These are phyloP conservation scores for Singerocomus inundabilis DNA, from an alignment of 1,284 basidiomycete species.

Conservation along the genomic window DNA sequence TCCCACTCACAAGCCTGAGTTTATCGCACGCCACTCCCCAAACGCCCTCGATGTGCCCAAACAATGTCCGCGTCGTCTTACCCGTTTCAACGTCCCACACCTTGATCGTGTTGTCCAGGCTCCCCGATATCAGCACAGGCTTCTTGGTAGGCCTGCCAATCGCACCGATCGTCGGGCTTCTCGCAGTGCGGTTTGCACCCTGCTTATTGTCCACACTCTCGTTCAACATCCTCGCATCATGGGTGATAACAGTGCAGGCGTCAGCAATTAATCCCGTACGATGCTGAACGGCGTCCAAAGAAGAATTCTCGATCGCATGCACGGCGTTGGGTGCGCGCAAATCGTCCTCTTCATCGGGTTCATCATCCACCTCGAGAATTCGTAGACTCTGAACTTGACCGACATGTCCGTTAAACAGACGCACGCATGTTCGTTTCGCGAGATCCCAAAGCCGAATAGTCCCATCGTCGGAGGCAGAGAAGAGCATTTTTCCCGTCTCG, in stretches of 20 bases:
- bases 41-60: conserved; percentile 96
- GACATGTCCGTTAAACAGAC: conserved; percentile 87
- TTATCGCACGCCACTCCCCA: conserved; percentile 95
- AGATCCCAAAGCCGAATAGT: conserved; percentile 96
- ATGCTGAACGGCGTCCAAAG: conserved; percentile 18
- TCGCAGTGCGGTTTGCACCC: conserved; percentile 4
- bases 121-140: conserved; percentile 85
- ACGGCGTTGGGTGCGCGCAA: conserved; percentile 5
- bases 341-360: conserved; percentile 36
- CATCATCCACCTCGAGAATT: conserved; percentile 64
- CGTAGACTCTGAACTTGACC: conserved; percentile 94
- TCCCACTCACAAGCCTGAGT: conserved; percentile 86
- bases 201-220: conserved; percentile 19
- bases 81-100: conserved; percentile 94
- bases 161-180: neutral
- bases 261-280: conserved; percentile 16
- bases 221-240: conserved; percentile 16
- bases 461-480: conserved; percentile 95
- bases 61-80: conserved; percentile 79
- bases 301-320: conserved; percentile 18
- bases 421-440: conserved; percentile 74
- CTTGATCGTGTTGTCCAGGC: conserved; percentile 95
- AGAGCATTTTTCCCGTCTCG: conserved; percentile 88
- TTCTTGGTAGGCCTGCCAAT: conserved; percentile 35
- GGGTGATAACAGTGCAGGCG: conserved; percentile 33